Percentiles rank a stretch among this genome's conserved stretches.
Evolutionary conservation across 1,284 basidiomycete genomes (phyloP).

Genomic region (Cutaneotrichosporon sp.): DNA sequence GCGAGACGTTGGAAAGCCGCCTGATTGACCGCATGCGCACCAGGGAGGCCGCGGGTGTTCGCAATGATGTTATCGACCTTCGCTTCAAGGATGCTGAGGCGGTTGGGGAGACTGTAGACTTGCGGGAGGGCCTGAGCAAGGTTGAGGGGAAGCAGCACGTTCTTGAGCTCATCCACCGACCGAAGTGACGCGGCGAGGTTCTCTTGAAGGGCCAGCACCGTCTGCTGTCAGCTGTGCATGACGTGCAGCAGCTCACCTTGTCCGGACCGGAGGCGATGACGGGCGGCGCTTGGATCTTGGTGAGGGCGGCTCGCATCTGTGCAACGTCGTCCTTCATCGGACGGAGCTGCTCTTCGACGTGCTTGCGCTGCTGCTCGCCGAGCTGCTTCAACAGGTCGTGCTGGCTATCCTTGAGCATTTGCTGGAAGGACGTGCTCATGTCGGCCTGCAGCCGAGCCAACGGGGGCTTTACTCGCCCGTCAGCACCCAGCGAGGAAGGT

Average conservation of each 20-base stretch:
- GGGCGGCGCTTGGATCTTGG: neutral
- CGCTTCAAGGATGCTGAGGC: too few species aligned
- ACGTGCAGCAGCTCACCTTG: too few species aligned
- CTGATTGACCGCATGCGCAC: neutral
- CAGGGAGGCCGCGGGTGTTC: neutral
- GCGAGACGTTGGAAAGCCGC: neutral
- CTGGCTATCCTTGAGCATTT: conserved; percentile 8
- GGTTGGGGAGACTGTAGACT: conserved; percentile 8
- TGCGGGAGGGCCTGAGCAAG: conserved; percentile 12
- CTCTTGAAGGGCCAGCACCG: conserved; percentile 23
- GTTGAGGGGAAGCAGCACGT: conserved; percentile 12
- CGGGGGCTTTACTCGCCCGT: neutral
- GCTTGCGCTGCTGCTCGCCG: too few species aligned
- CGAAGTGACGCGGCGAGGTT: conserved; percentile 28
- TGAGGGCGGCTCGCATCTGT: conserved; percentile 1
- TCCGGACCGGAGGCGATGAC: neutral
- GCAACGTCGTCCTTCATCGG: conserved; percentile 1
- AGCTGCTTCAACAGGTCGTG: neutral
- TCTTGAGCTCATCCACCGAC: conserved; percentile 23
- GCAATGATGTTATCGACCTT: conserved; percentile 10
- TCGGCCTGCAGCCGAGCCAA: conserved; percentile 5
- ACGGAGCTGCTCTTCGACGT: neutral
- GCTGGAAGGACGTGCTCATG: conserved; percentile 11
- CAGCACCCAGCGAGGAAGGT: neutral
- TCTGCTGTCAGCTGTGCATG: conserved; percentile 11